These are phyloP conservation scores for Calonectria honghensis DNA, from an alignment of 2,329 filamentous ascomycete genomes.

Conservation along the genomic window DNA sequence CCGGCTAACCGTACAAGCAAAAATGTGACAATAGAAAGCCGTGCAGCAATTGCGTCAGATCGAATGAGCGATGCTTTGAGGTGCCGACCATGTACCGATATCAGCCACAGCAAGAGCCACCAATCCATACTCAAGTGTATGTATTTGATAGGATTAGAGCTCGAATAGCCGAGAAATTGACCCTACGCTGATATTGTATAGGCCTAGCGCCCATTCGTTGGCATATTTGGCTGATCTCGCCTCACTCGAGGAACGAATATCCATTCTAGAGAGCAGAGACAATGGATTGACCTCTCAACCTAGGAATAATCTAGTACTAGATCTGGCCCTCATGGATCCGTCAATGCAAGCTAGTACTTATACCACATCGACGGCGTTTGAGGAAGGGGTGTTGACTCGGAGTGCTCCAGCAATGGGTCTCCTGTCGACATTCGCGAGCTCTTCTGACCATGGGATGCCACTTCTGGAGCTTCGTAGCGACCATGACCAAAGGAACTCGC, in stretches of 20 bases:
- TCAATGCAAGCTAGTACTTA: no score
- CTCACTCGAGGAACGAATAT: not conserved
- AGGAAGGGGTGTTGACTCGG: not conserved
- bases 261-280: not conserved
- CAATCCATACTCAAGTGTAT: not conserved
- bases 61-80: conserved; percentile 12
- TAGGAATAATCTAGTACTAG: not conserved
- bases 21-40: conserved; percentile 16
- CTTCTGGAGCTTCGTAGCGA: not conserved
- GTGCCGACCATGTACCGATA: not conserved
- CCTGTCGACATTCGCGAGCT: not conserved
- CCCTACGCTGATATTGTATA: not conserved
- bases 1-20: not conserved
- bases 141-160: not conserved
- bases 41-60: conserved; percentile 15
- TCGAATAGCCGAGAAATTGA: not conserved
- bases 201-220: not conserved
- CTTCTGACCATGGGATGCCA: not conserved
- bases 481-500: not conserved
- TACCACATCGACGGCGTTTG: not conserved
- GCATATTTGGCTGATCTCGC: not conserved
- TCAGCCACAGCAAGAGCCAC: not conserved
- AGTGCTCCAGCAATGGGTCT: conserved; percentile 15
- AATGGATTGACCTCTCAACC: not conserved
- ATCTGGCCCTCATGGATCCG: not conserved